Percentiles rank a stretch among this genome's conserved stretches.
Evolutionary conservation across 1,284 basidiomycete species (phyloP).

Genomic region (Uromyces viciae-fabae): DNA sequence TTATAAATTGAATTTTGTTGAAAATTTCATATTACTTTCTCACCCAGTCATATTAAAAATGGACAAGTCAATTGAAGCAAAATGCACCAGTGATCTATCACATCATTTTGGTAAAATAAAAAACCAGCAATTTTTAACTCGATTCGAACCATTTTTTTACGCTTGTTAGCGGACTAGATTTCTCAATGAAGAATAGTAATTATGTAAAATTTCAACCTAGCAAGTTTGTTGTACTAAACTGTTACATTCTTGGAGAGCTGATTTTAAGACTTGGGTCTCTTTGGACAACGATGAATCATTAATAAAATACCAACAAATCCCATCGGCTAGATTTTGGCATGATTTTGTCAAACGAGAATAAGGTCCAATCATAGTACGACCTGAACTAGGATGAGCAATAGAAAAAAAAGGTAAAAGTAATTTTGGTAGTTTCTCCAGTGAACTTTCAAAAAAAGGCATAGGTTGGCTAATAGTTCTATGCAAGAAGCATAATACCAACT

Average conservation of each 20-base stretch:
- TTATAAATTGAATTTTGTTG: no score
- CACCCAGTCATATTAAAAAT: no score
- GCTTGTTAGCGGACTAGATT: no score
- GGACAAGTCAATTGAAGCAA: no score
- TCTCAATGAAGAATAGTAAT: no score
- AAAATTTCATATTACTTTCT: no score
- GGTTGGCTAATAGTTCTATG: conserved; percentile 19
- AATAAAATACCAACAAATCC: conserved; percentile 32
- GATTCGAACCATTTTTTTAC: no score
- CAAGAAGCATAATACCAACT: conserved; percentile 32
- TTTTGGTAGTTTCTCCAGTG: background rate
- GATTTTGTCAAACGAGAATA: conserved; percentile 16
- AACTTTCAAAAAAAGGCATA: conserved; percentile 17
- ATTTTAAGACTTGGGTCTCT: background rate
- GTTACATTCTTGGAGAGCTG: background rate
- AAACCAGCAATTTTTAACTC: no score
- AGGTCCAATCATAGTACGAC: conserved; percentile 15
- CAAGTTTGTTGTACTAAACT: background rate
- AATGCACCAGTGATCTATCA: no score
- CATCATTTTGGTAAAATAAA: no score
- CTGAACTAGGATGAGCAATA: conserved; percentile 1
- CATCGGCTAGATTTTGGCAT: conserved; percentile 10
- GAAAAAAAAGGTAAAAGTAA: conserved; percentile 31
- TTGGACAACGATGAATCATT: background rate
- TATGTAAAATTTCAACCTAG: no score